Percentiles rank a stretch among this genome's conserved stretches.
Conservation (phyloP, 2,329 filamentous ascomycete species). For the Aureobasidium lini region DNA sequence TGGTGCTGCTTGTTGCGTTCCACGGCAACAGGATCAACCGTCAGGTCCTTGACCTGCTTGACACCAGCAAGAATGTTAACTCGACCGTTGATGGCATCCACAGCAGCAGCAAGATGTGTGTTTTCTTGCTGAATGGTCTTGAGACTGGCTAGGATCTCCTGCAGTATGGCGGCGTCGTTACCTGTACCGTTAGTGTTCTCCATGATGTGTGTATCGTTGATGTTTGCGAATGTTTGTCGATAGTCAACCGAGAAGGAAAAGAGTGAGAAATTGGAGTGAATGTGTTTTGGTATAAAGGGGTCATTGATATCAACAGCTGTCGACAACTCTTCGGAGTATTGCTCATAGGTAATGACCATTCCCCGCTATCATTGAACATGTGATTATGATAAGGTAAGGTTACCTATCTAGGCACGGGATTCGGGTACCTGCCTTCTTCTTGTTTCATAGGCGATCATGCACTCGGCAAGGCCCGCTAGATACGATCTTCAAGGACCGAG, state of each 20-base stretch:
- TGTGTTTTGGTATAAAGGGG: neutral
- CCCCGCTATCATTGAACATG: slow-evolving; percentile 6
- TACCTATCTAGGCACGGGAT: slow-evolving; percentile 5
- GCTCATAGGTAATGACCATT: neutral
- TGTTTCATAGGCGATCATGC: neutral
- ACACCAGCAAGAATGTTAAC: slow-evolving; percentile 54
- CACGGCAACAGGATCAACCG: slow-evolving; percentile 25
- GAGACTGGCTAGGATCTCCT: slow-evolving; percentile 49
- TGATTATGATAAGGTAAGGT: slow-evolving; percentile 8
- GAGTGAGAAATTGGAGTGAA: neutral
- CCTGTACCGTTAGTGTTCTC: neutral
- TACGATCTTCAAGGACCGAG: neutral
- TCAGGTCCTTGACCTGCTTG: slow-evolving; percentile 49
- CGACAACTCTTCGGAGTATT: neutral
- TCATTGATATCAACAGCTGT: slow-evolving; percentile 1
- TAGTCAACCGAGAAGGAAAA: neutral
- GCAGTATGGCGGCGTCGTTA: slow-evolving; percentile 30
- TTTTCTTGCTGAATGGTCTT: slow-evolving; percentile 51
- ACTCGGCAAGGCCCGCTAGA: neutral
- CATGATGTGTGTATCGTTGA: neutral
- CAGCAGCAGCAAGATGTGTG: slow-evolving; percentile 45
- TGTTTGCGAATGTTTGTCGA: neutral
- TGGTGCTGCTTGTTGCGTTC: slow-evolving; percentile 5
- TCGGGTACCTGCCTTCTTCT: slow-evolving; percentile 2
- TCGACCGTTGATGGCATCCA: slow-evolving; percentile 54